Evolutionary conservation across 2,329 filamentous ascomycete species (phyloP), one percentile per base, ranked within the genome.

Genomic region (Scytalidium sp.): DNA sequence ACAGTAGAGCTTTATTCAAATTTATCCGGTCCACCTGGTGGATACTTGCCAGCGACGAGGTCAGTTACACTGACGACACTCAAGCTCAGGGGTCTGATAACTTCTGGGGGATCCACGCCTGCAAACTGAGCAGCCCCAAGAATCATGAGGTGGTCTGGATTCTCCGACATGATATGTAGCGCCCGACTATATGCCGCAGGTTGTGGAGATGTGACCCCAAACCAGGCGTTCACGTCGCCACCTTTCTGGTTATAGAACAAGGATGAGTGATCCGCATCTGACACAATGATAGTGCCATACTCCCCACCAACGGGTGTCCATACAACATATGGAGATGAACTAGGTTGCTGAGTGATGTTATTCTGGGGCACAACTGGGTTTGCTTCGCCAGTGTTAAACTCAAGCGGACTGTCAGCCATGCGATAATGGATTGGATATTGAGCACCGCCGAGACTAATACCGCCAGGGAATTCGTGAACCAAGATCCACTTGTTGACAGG

Each of bases 401-500:
- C 40, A 3, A 53, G 51, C 3, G 51, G 51, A 8, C n/a, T 22
- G 8, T 27, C 13, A 6, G 49, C 42, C 0, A 22, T 29, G n/a
- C 41, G 39, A 46, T 46, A 54, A n/a, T 51, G 32, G 3, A 47
- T 40, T 19, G 45, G 25, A 43, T 29, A 51, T 7, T 36, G 17
- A 21, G 44, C 44, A 22, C 20, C 21, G 3, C 21, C 29, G 11
- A 46, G 49, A 10, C 43, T 51, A 6, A 46, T 17, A 3, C 49
- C 49, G 4, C 46, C 42, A 15, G 40, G 41, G 20, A 79, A 83
- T 62, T 87, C 83, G 63, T 85, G 84, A 6, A 75, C 72, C 66
- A 82, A 76, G 59, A 88, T 78, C 65, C 75, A 86, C 60, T 79
- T 48, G 3, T 46, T 80, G 36, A 45, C 55, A 57, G 81, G 68